Base-by-base conservation (phyloP, 176 grass and related monocot genomes). In the Hordeum vulgare region DNA sequence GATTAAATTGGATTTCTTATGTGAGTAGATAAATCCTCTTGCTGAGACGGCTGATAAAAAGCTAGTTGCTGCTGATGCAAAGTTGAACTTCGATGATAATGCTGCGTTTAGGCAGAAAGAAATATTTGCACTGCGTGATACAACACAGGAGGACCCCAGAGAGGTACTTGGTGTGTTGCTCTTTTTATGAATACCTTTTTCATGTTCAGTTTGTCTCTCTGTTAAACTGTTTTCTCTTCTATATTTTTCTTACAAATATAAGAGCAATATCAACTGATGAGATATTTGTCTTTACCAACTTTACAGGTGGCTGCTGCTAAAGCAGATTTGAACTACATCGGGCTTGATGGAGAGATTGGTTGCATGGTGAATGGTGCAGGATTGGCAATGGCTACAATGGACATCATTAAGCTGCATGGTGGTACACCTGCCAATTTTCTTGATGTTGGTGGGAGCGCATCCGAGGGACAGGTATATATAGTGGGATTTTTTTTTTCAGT, bases 331-430 rank as follows among this genome's bases (percentile, higher is more conserved):
- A 99, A 99, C 88, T 99, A 99, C 79, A 99, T 94, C 67, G 97
- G 97, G 71, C 90, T 99, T 78, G 97, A 99, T 86, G 97, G 93
- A 84, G 97, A 96, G 85, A 99, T 99, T 83, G 97, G 97, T 76
- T 99, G 97, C 89, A 99, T 99, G 97, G 97, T 99, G 53, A 99
- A 99, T 66, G 97, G 97, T 87, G 97, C 97, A 75, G 97, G 97
- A 81, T 86, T 99, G 78, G 97, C 97, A 56, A 99, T 99, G 97
- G 97, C 97, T 81, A 99, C 97, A 2, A 99, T 99, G 97, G 97
- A 99, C 61, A 99, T 99, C 76, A 99, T 99, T 77, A 99, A 99
- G 84, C 83, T 96, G 78, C 97, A 99, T 86, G 97, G 97, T 56
- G 97, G 97, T 76, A 99, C 97, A 58, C 93, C 97, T 72, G 97